phyloP scores from a whole-genome alignment of 1,139 yeast species.

The Zygotorulaspora mrakii region DNA sequence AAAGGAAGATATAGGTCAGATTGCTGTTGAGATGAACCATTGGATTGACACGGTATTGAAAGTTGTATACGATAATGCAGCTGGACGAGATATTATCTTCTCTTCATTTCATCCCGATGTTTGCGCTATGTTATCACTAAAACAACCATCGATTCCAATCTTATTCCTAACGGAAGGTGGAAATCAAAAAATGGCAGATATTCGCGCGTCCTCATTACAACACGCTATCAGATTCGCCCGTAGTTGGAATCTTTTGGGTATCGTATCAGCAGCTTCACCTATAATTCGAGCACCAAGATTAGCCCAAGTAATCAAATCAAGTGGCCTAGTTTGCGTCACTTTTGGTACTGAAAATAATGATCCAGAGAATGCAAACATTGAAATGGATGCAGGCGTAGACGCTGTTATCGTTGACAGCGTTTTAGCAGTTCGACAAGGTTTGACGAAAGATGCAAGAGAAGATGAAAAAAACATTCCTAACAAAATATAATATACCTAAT shows the following conservation, averaged over 20 bases:
- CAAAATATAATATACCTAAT: background rate
- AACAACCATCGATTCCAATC: slow-evolving; percentile 91
- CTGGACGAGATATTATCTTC: slow-evolving; percentile 82
- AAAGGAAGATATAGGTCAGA: slow-evolving; percentile 80
- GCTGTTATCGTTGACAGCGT: slow-evolving; percentile 97
- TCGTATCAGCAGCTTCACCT: slow-evolving; percentile 86
- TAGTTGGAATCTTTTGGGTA: slow-evolving; percentile 88
- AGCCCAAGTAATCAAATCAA: slow-evolving; percentile 81
- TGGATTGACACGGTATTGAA: slow-evolving; percentile 85
- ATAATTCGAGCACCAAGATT: slow-evolving; percentile 83
- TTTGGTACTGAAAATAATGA: slow-evolving; percentile 84
- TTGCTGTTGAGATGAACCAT: slow-evolving; percentile 77
- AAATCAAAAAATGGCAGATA: slow-evolving; percentile 77
- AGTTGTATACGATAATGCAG: slow-evolving; percentile 71
- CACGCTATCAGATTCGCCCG: slow-evolving; percentile 89
- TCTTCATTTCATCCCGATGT: slow-evolving; percentile 95
- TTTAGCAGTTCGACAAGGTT: slow-evolving; percentile 83
- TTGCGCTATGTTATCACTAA: slow-evolving; percentile 77
- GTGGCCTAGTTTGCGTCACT: slow-evolving; percentile 90
- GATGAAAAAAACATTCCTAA: background rate
- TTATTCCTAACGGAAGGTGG: slow-evolving; percentile 89
- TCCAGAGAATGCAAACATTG: slow-evolving; percentile 79
- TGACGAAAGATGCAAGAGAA: slow-evolving; percentile 37
- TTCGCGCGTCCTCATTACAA: slow-evolving; percentile 82
- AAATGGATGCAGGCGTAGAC: slow-evolving; percentile 92